Evolutionary conservation across 75 land plant genomes (phyloP).

Genomic region (Picea sitchensis): DNA sequence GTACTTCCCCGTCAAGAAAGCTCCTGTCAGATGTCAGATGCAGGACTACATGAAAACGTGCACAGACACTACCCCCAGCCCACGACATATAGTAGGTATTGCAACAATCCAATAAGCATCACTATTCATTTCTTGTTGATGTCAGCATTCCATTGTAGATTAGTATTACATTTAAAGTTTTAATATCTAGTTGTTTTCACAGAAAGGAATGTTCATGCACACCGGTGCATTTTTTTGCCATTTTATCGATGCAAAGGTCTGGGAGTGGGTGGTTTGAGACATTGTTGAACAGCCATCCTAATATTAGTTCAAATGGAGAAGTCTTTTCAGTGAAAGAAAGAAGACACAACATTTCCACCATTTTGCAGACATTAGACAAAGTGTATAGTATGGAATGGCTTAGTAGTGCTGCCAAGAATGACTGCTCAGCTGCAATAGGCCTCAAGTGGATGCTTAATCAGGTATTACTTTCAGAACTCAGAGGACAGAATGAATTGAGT

Average conservation of each 20-base stretch:
- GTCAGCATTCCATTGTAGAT: neutral
- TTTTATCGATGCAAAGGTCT: constrained; percentile 84
- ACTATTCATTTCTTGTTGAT: neutral
- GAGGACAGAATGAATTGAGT: neutral
- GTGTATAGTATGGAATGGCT: constrained; percentile 80
- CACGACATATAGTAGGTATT: constrained; percentile 1
- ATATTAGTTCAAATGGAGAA: constrained; percentile 82
- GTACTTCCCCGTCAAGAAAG: neutral
- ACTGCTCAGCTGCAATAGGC: constrained; percentile 83
- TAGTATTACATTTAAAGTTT: neutral
- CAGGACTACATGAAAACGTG: neutral
- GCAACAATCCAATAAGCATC: neutral
- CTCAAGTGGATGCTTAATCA: constrained; percentile 97
- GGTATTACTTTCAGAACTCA: constrained; percentile 28
- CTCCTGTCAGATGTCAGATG: constrained; percentile 1
- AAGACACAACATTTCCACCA: constrained; percentile 45
- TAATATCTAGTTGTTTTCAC: constrained; percentile 1
- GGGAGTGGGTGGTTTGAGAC: constrained; percentile 98
- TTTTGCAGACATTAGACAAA: constrained; percentile 47
- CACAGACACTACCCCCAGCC: constrained; percentile 4
- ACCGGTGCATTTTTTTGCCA: constrained; percentile 73
- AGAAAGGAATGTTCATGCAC: constrained; percentile 80
- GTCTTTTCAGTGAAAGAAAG: constrained; percentile 48
- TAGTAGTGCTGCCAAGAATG: constrained; percentile 77
- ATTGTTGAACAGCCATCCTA: constrained; percentile 72